These are phyloP conservation scores for Globisporangium heterothallicum DNA, from an alignment of 352 stramenopile genomes.

Conservation along the genomic window DNA sequence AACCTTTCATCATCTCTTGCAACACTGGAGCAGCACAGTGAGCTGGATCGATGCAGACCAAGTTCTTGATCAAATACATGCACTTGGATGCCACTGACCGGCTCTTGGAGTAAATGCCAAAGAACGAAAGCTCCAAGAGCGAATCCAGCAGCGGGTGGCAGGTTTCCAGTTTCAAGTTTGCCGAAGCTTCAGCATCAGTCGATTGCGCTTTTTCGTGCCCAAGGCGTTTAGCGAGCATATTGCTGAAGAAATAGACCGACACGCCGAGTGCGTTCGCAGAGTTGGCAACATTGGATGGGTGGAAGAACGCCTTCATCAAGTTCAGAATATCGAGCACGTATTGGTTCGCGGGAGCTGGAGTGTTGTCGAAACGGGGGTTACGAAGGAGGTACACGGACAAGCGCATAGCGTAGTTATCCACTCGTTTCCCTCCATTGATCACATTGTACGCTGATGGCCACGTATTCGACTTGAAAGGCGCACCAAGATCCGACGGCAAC, in stretches of 20 bases:
- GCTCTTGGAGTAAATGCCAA: slow-evolving; percentile 77
- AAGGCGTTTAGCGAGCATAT: slow-evolving; percentile 38
- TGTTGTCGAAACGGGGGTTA: slow-evolving; percentile 14
- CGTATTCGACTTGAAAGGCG: slow-evolving; percentile 54
- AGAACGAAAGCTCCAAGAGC: slow-evolving; percentile 47
- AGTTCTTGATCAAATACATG: slow-evolving; percentile 67
- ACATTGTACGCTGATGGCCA: slow-evolving; percentile 45
- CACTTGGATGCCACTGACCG: slow-evolving; percentile 51
- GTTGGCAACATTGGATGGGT: slow-evolving; percentile 66
- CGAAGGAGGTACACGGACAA: slow-evolving; percentile 49
- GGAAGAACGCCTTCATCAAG: slow-evolving; percentile 63
- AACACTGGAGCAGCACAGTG: slow-evolving; percentile 41
- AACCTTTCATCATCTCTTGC: slow-evolving; percentile 62
- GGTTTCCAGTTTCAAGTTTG: slow-evolving; percentile 24
- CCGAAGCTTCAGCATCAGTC: neutral
- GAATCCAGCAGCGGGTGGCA: slow-evolving; percentile 37
- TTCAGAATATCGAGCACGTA: slow-evolving; percentile 56
- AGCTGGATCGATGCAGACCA: slow-evolving; percentile 45
- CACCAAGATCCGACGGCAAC: slow-evolving; percentile 59
- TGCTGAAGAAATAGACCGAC: slow-evolving; percentile 52
- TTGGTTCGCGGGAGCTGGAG: slow-evolving; percentile 22
- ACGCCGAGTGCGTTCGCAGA: slow-evolving; percentile 45
- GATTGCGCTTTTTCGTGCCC: slow-evolving; percentile 39
- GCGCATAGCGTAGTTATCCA: slow-evolving; percentile 48
- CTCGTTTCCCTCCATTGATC: slow-evolving; percentile 49